Evolutionary conservation across 2,329 filamentous ascomycete genomes (phyloP), one percentile per base, ranked within the genome.

Genomic region (Lomentospora prolificans): DNA sequence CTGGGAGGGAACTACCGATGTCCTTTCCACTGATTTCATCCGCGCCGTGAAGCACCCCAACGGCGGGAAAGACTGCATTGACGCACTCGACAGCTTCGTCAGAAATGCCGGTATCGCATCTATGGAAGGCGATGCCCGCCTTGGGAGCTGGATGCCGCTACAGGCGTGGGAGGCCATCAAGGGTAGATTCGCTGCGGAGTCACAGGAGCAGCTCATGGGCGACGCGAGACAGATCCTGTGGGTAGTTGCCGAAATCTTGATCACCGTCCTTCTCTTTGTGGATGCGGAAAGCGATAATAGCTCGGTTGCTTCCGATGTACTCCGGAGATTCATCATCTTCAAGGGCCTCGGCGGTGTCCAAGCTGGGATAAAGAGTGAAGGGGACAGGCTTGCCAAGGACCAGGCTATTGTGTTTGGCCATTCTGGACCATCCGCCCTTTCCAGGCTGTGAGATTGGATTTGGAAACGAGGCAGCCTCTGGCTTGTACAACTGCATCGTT

Each of bases 1-100:
- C 51, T 87, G 84, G 83, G 85, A 87, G 66, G 84, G 86, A 1
- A 89, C 86, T 0, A 87, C 85, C 0, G 85, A 88, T 62, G 83
- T 90, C 4, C 72, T 90, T 56, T 80, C 81, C 3, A 73, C 72
- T 1, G 78, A 79, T 58, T 70, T 76, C 14, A 58, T 78, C 12
- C 65, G 75, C 19, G 73, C 75, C 0, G 57, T 80, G 44, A 78
- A 77, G 58, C 74, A 79, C 31, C 66, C 72, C 0, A 66, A 66
- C 24, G 64, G 58, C 1, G 75, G 70, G 3, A 62, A 56, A 9
- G 67, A 65, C 8, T 69, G 66, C 31, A 58, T 76, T 3, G 65
- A 70, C n/a, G 75, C 74, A 1, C 61, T 81, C 19, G 72, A 73
- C 17, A 65, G 65, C 46, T 64, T 79, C 46, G 62, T 78, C 7